Evolutionary conservation across 148 eudicot genomes (phyloP).

Genomic region (Agrostemma githago): DNA sequence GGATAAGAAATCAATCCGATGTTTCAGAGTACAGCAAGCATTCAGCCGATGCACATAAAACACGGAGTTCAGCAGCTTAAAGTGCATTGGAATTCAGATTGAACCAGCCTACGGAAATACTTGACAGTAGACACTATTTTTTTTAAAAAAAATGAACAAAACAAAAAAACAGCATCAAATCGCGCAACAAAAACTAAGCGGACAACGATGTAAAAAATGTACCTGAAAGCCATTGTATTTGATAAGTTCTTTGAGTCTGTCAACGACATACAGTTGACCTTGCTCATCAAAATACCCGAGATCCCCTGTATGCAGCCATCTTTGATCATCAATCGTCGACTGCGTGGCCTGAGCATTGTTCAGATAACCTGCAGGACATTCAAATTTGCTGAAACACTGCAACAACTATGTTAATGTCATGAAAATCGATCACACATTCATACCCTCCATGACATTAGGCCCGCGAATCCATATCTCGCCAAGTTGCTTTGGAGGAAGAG

Average conservation of each 20-base stretch:
- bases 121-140: no score
- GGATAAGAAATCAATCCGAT: no score
- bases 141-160: no score
- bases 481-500: slow-evolving; percentile 61
- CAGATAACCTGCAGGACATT: slow-evolving; percentile 44
- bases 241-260: slow-evolving; percentile 78
- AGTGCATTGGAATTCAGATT: no score
- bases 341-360: slow-evolving; percentile 66
- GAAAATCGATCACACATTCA: no score
- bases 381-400: background rate
- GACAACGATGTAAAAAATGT: background rate
- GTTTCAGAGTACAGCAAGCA: no score
- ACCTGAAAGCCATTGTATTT: slow-evolving; percentile 86
- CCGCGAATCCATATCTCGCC: slow-evolving; percentile 92
- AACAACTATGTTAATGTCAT: no score
- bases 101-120: no score
- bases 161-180: no score
- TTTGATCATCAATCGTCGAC: slow-evolving; percentile 58
- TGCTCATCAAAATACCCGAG: slow-evolving; percentile 77
- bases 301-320: slow-evolving; percentile 86
- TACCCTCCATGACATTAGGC: slow-evolving; percentile 72
- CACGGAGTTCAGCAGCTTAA: no score
- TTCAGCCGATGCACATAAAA: no score
- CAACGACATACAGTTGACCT: slow-evolving; percentile 70
- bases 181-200: no score